phyloP scores from a whole-genome alignment of 768 basidiomycete species.

The Suillus ampliporus region DNA sequence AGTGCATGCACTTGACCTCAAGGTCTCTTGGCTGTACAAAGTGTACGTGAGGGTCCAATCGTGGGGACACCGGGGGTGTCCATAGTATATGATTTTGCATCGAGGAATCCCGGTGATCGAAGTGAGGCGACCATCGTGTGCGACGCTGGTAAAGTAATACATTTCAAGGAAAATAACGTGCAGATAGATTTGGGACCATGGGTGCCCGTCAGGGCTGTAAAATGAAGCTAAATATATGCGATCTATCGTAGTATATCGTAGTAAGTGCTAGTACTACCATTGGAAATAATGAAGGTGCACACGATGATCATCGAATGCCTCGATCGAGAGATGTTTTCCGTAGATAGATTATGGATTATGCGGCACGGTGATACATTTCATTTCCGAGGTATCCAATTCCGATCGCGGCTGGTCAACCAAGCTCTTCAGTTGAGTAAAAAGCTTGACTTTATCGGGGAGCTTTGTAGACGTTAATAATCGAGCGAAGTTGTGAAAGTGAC shows the following conservation, averaged over 20 bases:
- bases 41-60: not conserved
- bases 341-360: conserved; percentile 1
- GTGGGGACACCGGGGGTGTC: not conserved
- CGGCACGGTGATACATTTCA: conserved; percentile 8
- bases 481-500: not conserved
- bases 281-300: not conserved
- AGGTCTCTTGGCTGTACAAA: not conserved
- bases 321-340: not conserved
- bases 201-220: not conserved
- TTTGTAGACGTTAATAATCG: conserved; percentile 20
- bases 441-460: conserved; percentile 50
- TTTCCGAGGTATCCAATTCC: conserved; percentile 18
- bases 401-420: conserved; percentile 29
- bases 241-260: too few relatives aligned
- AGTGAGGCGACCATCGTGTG: not conserved
- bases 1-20: not conserved
- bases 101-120: not conserved
- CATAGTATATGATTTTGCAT: not conserved
- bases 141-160: not conserved
- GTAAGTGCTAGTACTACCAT: not conserved
- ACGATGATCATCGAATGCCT: not conserved
- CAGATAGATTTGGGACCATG: not conserved
- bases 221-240: not conserved
- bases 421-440: conserved; percentile 43
- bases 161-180: not conserved